Evolutionary conservation across 1,139 yeast genomes (phyloP).

Genomic region (Protomyces pachydermus): DNA sequence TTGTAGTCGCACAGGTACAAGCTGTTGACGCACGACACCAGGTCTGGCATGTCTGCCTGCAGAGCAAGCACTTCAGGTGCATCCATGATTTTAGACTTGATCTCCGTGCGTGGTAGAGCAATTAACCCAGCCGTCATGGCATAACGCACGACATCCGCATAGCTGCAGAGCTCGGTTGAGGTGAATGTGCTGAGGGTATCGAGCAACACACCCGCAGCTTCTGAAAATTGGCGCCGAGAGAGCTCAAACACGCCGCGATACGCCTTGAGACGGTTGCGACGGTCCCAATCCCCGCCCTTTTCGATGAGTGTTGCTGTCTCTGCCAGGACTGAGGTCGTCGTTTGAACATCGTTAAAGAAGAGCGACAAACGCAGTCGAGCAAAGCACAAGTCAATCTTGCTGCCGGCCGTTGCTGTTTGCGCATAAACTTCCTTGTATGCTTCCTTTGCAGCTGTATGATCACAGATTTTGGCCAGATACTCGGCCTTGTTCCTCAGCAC

Average conservation of each 20-base stretch:
- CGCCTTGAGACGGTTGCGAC: conserved; percentile 89
- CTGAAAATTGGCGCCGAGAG: conserved; percentile 79
- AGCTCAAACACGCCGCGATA: conserved; percentile 78
- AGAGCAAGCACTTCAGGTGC: conserved; percentile 89
- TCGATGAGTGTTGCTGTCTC: conserved; percentile 69
- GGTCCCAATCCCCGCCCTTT: conserved; percentile 99
- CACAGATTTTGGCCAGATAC: conserved; percentile 80
- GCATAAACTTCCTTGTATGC: conserved; percentile 72
- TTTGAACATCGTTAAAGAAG: conserved; percentile 71
- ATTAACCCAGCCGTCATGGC: conserved; percentile 84
- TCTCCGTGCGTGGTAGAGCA: conserved; percentile 73
- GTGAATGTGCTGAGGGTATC: conserved; percentile 95
- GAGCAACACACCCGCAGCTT: conserved; percentile 75
- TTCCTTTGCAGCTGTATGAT: conserved; percentile 60
- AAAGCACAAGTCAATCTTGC: conserved; percentile 78
- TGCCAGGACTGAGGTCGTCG: conserved; percentile 68
- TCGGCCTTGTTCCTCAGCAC: conserved; percentile 80
- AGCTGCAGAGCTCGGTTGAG: conserved; percentile 83
- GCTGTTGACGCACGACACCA: conserved; percentile 83
- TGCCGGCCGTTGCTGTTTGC: conserved; percentile 70
- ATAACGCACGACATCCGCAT: conserved; percentile 83
- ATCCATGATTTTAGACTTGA: conserved; percentile 79
- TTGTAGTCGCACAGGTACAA: conserved; percentile 85
- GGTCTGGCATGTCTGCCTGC: conserved; percentile 61
- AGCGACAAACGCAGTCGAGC: conserved; percentile 81